Evolutionary conservation across 2,329 filamentous ascomycete genomes (phyloP).

Genomic region (Aspergillus fructus): DNA sequence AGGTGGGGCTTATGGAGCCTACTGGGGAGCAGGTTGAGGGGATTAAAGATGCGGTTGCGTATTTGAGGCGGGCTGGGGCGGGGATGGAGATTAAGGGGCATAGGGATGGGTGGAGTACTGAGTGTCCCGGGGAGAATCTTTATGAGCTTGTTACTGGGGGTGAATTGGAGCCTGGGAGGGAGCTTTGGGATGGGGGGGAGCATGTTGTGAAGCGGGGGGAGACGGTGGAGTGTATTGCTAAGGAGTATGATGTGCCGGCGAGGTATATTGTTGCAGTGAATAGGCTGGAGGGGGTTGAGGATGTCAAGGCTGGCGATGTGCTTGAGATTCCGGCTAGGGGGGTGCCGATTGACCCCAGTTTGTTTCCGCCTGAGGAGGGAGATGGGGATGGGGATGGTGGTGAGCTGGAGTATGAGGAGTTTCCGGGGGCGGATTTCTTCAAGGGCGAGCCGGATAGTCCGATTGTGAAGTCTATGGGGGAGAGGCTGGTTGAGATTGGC

Average conservation of each 20-base stretch:
- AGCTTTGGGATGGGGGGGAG: not conserved
- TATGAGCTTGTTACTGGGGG: not conserved
- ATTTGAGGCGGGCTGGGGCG: not conserved
- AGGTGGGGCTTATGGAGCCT: constrained; percentile 3
- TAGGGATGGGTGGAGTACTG: not conserved
- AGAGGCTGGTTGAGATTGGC: constrained; percentile 3
- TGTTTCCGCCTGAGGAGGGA: too few relatives aligned
- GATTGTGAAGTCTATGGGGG: constrained; percentile 5
- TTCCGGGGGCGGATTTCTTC: not conserved
- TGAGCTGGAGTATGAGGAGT: not conserved
- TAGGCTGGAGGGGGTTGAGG: not conserved
- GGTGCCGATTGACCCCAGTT: not conserved
- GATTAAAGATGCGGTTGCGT: constrained; percentile 3
- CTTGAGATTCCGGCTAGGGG: constrained; percentile 3
- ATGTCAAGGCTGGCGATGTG: not conserved
- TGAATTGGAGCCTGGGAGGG: not conserved
- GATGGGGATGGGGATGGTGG: not conserved
- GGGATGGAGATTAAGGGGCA: not conserved
- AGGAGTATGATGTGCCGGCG: not conserved
- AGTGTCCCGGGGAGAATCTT: not conserved
- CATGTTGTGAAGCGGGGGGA: not conserved
- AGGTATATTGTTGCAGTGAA: constrained; percentile 1
- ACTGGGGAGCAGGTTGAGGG: constrained; percentile 1
- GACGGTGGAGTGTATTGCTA: not conserved
- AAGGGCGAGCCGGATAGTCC: not conserved